Conservation (phyloP, 2,329 filamentous ascomycete species). For the Stagonosporopsis tanaceti region DNA sequence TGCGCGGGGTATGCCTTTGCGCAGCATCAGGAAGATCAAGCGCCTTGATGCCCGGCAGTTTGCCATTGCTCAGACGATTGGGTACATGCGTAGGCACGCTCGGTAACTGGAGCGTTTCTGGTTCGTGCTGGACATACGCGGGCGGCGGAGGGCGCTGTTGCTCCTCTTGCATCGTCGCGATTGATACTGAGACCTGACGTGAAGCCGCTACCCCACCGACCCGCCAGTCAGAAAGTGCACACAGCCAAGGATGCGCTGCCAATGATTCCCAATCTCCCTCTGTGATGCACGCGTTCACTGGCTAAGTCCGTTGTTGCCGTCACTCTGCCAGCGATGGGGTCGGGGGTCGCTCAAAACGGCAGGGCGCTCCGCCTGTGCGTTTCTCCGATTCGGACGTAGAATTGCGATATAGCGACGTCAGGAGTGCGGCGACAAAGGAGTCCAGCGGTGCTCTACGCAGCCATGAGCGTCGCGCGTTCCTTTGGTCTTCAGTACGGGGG, state of each 20-base stretch:
- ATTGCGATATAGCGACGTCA: conserved; percentile 27
- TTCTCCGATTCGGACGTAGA: conserved; percentile 16
- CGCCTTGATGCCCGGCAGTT: conserved; percentile 56
- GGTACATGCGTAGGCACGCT: conserved; percentile 52
- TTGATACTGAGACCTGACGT: background rate
- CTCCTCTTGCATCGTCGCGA: conserved; percentile 41
- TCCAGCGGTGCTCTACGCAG: conserved; percentile 12
- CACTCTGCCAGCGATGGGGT: conserved; percentile 6
- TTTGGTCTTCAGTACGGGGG: background rate
- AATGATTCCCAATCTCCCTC: background rate
- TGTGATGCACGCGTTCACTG: background rate
- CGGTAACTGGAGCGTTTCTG: conserved; percentile 52
- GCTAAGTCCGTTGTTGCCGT: conserved; percentile 21
- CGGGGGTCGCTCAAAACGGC: conserved; percentile 27
- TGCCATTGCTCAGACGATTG: conserved; percentile 26
- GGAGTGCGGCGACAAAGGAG: conserved; percentile 8
- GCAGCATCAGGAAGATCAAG: conserved; percentile 50
- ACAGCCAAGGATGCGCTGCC: background rate
- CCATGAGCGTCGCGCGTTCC: conserved; percentile 6
- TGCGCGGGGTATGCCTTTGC: conserved; percentile 34
- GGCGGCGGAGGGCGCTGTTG: conserved; percentile 53
- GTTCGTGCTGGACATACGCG: conserved; percentile 54
- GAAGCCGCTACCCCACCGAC: conserved; percentile 23
- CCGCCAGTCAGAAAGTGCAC: conserved; percentile 6
- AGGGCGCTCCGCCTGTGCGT: conserved; percentile 22